Evolutionary conservation across 1,284 basidiomycete genomes (phyloP), one percentile per base, ranked within the genome.

Genomic region (Ceratobasidium sp.): DNA sequence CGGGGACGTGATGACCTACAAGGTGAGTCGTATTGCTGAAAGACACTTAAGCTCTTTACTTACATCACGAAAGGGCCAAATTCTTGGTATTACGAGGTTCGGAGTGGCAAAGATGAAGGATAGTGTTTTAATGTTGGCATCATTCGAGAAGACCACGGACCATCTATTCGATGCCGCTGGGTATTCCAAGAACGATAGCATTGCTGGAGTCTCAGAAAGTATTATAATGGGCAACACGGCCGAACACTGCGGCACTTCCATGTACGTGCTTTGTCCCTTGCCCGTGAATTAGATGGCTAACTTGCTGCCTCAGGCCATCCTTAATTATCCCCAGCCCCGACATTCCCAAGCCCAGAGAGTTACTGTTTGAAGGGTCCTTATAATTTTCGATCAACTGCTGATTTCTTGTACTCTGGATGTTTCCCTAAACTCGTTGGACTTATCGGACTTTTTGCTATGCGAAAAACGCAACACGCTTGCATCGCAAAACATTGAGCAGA

Each of bases 91-190:
- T 82, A 99, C 98, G 9, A 92, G 98, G 27, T 99, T 99, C 83
- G 98, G 98, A 81, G 97, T 99, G n/a, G 95, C 97, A 29, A 99
- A 99, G 84, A 99, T 99, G 95, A 99, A 99, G 84, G 98, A 99
- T 84, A 98, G 95, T 79, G 96, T 98, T 0, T 88, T 99, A 79
- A 99, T 99, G 98, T 86, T 99, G 80, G 98, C 98, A 11, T 98
- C 95, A 39, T 99, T 99, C 82, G 98, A 99, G 83, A 99, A 99
- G 85, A 99, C 98, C 34, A 99, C 98, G 13, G 98, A 99, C 84
- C 98, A 99, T 82, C 84, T 99, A 76, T 99, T 99, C 83, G 96
- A 99, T 80, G 98, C 98, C 0, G 94, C 98, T 3, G 92, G 98
- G 9, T 98, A 92, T 81, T 95, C 96, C 22, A 98, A 99, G 84